Evolutionary conservation across 345 rosid genomes (phyloP).

Genomic region (Syzygium aromaticum): DNA sequence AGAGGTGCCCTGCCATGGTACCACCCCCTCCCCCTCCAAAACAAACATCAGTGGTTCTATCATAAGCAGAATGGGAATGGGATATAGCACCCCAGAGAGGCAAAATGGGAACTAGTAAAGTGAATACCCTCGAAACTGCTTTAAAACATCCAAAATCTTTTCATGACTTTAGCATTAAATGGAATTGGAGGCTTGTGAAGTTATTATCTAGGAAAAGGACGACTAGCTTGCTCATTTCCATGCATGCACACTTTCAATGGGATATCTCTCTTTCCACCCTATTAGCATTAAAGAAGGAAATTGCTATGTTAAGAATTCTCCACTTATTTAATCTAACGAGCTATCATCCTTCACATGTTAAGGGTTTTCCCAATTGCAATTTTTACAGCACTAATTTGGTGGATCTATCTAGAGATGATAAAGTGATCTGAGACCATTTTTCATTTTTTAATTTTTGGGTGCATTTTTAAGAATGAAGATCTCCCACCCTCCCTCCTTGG

Average conservation of each 20-base stretch:
- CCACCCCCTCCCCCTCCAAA: neutral
- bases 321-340: neutral
- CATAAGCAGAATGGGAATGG: neutral
- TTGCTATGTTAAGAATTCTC: neutral
- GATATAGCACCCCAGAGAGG: neutral
- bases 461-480: too few relatives aligned
- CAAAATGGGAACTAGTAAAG: neutral
- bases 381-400: neutral
- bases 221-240: neutral
- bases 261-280: neutral
- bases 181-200: neutral
- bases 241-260: neutral
- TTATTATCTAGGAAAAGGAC: neutral
- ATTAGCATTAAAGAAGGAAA: neutral
- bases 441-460: neutral
- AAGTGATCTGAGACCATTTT: neutral
- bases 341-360: neutral
- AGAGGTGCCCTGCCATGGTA: neutral
- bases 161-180: neutral
- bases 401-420: neutral
- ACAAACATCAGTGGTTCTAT: neutral
- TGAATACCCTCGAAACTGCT: neutral
- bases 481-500: neutral
- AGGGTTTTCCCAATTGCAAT: neutral
- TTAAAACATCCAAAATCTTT: neutral